A percentile compares a stretch with the other conserved stretches of the same genome.
phyloP scores from a whole-genome alignment of 2,329 filamentous ascomycete species.

The Dissoconium aciculare region DNA sequence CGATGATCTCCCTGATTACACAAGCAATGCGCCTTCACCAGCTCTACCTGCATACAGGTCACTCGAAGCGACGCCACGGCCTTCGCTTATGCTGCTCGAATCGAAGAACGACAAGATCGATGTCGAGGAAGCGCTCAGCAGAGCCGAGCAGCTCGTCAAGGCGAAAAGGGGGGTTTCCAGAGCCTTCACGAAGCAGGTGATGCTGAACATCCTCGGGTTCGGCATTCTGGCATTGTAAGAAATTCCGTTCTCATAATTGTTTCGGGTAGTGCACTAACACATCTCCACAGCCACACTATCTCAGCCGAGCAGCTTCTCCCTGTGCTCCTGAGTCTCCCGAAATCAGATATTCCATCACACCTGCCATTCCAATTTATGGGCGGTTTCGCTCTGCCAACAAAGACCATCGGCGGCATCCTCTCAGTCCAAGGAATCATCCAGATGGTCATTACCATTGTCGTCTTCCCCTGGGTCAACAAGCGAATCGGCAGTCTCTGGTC shows the following conservation, averaged over 20 bases:
- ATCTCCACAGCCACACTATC: constrained; percentile 70
- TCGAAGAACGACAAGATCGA: constrained; percentile 12
- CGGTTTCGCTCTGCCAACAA: constrained; percentile 70
- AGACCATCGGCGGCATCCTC: constrained; percentile 74
- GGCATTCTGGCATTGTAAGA: constrained; percentile 91
- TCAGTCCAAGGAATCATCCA: constrained; percentile 82
- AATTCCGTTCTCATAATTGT: constrained; percentile 3
- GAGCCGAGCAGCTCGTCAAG: constrained; percentile 16
- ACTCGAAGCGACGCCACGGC: constrained; percentile 19
- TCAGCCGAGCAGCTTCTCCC: constrained; percentile 90
- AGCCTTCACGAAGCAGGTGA: constrained; percentile 70
- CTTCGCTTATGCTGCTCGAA: constrained; percentile 7
- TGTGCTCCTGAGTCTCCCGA: constrained; percentile 66
- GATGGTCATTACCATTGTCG: constrained; percentile 66
- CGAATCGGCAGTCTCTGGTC: constrained; percentile 64
- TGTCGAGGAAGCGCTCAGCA: constrained; percentile 14
- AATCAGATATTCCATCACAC: constrained; percentile 34
- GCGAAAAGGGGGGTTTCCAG: constrained; percentile 30
- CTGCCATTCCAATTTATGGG: constrained; percentile 82
- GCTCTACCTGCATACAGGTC: constrained; percentile 27
- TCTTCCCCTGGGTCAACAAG: constrained; percentile 66
- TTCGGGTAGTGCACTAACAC: too few species aligned
- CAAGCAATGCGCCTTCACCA: constrained; percentile 41
- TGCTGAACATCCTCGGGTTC: constrained; percentile 77
- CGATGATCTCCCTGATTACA: constrained; percentile 54